Evolutionary conservation across 2,329 filamentous ascomycete species (phyloP).

Genomic region (Ophiostoma pallidulum): DNA sequence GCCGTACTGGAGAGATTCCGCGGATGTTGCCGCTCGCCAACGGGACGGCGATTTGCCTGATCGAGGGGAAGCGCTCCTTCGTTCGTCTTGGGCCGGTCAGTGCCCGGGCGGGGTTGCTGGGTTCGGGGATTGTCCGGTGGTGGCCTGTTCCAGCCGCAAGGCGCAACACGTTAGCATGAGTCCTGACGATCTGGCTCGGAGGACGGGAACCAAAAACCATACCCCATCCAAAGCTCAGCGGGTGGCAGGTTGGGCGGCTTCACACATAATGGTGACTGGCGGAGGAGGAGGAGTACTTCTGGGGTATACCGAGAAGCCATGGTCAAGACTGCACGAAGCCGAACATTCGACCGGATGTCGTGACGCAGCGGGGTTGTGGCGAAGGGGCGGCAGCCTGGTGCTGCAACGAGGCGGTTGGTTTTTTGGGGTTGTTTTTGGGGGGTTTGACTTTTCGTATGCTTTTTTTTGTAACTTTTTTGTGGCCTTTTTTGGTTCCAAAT

Average conservation of each 20-base stretch:
- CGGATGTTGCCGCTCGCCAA: slow-evolving; percentile 43
- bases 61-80: slow-evolving; percentile 39
- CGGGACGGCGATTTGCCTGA: slow-evolving; percentile 41
- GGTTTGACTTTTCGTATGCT: too few species aligned
- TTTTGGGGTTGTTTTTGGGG: background rate
- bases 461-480: background rate
- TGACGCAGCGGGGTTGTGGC: background rate
- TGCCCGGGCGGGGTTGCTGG: slow-evolving; percentile 35
- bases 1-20: slow-evolving; percentile 48
- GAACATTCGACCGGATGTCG: slow-evolving; percentile 5
- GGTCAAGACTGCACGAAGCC: slow-evolving; percentile 2
- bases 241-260: slow-evolving; percentile 74
- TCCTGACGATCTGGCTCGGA: too few species aligned
- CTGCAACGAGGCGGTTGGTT: background rate
- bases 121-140: slow-evolving; percentile 3
- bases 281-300: slow-evolving; percentile 66
- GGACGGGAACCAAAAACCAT: slow-evolving; percentile 23
- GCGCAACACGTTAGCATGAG: too few species aligned
- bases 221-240: slow-evolving; percentile 96
- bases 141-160: slow-evolving; percentile 5
- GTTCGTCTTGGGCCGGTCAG: slow-evolving; percentile 34
- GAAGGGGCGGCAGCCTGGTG: background rate
- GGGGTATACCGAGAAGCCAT: slow-evolving; percentile 61
- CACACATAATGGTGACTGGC: slow-evolving; percentile 71
- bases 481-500: background rate